phyloP scores from a whole-genome alignment of 2,329 filamentous ascomycete species.

The Cordyceps farinosa region DNA sequence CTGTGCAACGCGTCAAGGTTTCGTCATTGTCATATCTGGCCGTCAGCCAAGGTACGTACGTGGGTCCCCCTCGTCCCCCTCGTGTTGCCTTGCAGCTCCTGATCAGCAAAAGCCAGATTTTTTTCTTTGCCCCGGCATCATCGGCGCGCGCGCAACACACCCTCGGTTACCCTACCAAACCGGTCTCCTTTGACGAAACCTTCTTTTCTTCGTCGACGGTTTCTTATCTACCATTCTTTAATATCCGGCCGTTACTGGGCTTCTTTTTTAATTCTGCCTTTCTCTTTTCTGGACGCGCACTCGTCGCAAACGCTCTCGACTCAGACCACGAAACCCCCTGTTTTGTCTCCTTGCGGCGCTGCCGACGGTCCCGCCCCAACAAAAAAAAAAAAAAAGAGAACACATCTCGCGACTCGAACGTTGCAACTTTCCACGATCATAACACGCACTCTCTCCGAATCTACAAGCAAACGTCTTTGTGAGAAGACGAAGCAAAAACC shows the following conservation, averaged over 20 bases:
- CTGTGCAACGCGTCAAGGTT: not conserved
- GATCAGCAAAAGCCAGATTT: no score
- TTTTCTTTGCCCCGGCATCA: not conserved
- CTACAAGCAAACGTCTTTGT: not conserved
- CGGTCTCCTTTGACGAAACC: not conserved
- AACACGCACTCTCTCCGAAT: not conserved
- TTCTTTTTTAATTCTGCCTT: no score
- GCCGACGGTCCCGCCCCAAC: conserved; percentile 7
- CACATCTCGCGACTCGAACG: not conserved
- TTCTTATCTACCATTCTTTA: no score
- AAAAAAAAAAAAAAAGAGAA: not conserved
- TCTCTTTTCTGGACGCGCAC: not conserved
- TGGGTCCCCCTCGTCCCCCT: no score
- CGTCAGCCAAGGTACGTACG: not conserved
- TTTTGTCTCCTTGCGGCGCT: not conserved
- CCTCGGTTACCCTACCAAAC: not conserved
- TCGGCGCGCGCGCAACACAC: not conserved
- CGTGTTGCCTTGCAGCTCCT: no score
- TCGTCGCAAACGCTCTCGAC: not conserved
- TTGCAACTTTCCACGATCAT: not conserved
- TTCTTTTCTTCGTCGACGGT: not conserved
- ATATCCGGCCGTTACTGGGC: no score
- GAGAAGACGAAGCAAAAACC: not conserved
- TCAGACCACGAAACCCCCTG: not conserved
- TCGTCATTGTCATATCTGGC: not conserved